Percentiles rank a stretch among this genome's conserved stretches.
Evolutionary conservation across 306 rosid species (phyloP).

Genomic region (Inga laurina): DNA sequence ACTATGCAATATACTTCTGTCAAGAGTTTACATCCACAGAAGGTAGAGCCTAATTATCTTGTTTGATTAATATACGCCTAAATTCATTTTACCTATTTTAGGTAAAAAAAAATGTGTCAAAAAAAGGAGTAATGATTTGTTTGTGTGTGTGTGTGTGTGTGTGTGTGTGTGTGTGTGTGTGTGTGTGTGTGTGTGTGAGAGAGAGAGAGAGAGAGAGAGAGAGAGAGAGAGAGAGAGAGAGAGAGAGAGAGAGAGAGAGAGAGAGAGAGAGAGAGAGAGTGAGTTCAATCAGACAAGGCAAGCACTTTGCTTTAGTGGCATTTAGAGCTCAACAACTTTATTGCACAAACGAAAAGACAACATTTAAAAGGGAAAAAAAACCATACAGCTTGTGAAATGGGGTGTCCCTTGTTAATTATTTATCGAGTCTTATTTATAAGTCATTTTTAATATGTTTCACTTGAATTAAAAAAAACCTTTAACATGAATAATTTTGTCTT

Average conservation of each 20-base stretch:
- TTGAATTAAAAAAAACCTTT: too few relatives aligned
- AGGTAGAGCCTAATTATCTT: neutral
- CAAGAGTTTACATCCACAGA: neutral
- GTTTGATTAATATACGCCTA: neutral
- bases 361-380: neutral
- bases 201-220: neutral
- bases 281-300: constrained; percentile 36
- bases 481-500: too few relatives aligned
- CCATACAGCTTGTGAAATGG: neutral
- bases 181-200: too few relatives aligned
- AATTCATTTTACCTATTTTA: neutral
- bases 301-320: constrained; percentile 18
- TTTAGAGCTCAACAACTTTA: constrained; percentile 15
- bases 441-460: too few relatives aligned
- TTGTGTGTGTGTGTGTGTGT: too few relatives aligned
- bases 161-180: too few relatives aligned
- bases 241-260: too few relatives aligned
- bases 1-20: neutral
- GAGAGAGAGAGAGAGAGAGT: neutral
- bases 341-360: neutral
- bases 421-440: too few relatives aligned
- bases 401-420: neutral
- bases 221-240: neutral
- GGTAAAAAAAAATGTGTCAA: constrained; percentile 26
- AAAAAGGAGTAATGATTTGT: neutral